Conservation (phyloP, 768 basidiomycete species). For the Mycena latifolia region DNA sequence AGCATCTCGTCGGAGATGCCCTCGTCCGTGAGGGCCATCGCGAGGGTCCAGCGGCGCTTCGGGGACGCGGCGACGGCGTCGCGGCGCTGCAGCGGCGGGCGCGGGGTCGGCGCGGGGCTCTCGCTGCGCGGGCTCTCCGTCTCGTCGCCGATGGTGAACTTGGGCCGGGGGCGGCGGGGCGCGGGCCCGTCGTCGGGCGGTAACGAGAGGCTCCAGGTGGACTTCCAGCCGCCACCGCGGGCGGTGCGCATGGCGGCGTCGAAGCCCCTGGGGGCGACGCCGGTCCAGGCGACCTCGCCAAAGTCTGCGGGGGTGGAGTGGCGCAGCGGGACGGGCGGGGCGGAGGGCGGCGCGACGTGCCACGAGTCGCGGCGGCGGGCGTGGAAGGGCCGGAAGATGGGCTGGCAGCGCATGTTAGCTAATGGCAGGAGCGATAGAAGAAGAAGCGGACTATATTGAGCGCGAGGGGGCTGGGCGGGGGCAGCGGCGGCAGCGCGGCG, state of each 20-base stretch:
- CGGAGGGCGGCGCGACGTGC: constrained; percentile 17
- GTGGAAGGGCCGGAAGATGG: constrained; percentile 29
- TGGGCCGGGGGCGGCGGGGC: background rate
- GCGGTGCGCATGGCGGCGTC: background rate
- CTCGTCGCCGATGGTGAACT: constrained; percentile 18
- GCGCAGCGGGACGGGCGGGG: background rate
- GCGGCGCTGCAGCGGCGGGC: constrained; percentile 23
- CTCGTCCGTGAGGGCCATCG: constrained; percentile 54
- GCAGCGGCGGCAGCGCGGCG: constrained; percentile 6
- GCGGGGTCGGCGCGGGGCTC: constrained; percentile 2
- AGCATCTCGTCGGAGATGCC: constrained; percentile 52
- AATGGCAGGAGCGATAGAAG: background rate
- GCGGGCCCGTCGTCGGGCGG: background rate
- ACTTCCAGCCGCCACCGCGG: constrained; percentile 30
- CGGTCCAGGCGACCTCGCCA: constrained; percentile 26
- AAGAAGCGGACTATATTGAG: constrained; percentile 20
- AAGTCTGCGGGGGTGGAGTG: constrained; percentile 19
- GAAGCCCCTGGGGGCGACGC: constrained; percentile 9
- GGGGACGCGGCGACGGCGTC: constrained; percentile 19
- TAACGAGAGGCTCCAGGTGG: constrained; percentile 27
- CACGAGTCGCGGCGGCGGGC: constrained; percentile 34
- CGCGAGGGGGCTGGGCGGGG: constrained; percentile 24
- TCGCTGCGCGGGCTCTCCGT: constrained; percentile 19
- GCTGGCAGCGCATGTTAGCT: constrained; percentile 15
- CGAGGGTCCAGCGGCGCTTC: constrained; percentile 43